Conservation (phyloP, 768 basidiomycete species). For the Tricholoma matsutake region DNA sequence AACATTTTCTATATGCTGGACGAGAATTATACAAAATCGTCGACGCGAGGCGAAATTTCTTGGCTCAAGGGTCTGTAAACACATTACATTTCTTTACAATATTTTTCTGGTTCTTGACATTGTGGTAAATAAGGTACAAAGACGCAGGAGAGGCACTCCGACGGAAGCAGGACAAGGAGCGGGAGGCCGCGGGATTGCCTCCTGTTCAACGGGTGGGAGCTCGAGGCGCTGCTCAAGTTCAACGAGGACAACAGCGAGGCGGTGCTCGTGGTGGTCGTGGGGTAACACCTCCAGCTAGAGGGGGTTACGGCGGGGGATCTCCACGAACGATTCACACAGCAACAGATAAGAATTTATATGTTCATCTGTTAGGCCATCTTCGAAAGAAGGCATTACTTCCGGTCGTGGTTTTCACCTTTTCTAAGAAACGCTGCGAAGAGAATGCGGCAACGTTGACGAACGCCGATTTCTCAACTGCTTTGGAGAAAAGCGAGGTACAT, state of each 20-base stretch:
- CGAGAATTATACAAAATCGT: conserved; percentile 92
- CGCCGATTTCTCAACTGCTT: conserved; percentile 80
- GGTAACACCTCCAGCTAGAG: conserved; percentile 26
- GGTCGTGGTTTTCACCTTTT: conserved; percentile 95
- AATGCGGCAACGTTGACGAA: conserved; percentile 89
- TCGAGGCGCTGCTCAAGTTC: conserved; percentile 57
- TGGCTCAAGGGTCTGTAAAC: conserved; percentile 58
- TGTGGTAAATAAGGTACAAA: conserved; percentile 60
- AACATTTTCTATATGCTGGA: conserved; percentile 96
- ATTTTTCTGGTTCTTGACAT: not conserved
- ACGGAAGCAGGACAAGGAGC: conserved; percentile 96
- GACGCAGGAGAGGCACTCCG: conserved; percentile 84
- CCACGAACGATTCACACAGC: conserved; percentile 61
- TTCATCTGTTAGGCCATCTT: conserved; percentile 84
- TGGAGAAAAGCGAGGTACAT: conserved; percentile 97
- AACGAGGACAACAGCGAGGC: conserved; percentile 57
- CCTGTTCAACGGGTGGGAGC: conserved; percentile 85
- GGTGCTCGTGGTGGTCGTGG: conserved; percentile 44
- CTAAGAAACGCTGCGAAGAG: conserved; percentile 96
- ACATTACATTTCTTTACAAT: not conserved
- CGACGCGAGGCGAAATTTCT: conserved; percentile 71
- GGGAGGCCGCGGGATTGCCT: conserved; percentile 89
- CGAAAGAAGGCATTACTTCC: conserved; percentile 86
- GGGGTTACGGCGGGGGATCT: conserved; percentile 40
- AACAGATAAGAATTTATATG: conserved; percentile 88